Base-by-base conservation (phyloP, 1,139 yeast species). In the Geotrichum siamense region DNA sequence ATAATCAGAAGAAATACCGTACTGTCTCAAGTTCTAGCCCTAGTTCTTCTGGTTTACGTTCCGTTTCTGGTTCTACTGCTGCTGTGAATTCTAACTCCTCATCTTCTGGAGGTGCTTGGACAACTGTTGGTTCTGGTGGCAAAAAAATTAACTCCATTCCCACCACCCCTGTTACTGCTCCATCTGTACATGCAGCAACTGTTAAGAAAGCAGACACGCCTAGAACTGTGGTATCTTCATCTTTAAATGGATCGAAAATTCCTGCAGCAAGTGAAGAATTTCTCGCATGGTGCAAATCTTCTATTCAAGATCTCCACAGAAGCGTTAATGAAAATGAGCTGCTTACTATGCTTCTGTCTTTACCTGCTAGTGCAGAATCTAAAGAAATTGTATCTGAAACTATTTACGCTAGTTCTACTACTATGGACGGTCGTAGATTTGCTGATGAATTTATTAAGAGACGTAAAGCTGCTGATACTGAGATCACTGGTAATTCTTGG, bases 361-460 rank as follows among this genome's bases (percentile, higher is more conserved):
- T 91, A 51, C 96, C 97, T 30, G 66, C 76, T 32, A 76, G 78
- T 38, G 55, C 71, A 5, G 96, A 87, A 54, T 78, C 94, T 1
- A 71, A 74, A 39, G 94, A 82, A 60, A 84, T 91, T 59, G 87
- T 91, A 59, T 81, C 95, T 2, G 98, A 91, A 61, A 85, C 96
- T 12, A 79, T 91, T 50, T 89, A 87, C 65, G 79, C 93, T 40
- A 84, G 91, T 53, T 84, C 96, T 23, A 76, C 93, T 2, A 82
- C 93, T 2, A 80, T 91, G 85, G 96, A 91, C 61, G 98, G 97
- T 19, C 79, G 96, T 60, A 74, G 95, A 52, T 91, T 89, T 69
- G 94, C 97, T 1, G 78, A 75, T 48, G 98, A 91, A 59, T 91
- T 91, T 61, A 69, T 82, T 61, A 83, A 82, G 65, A 79, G 83